Evolutionary conservation across 805 yeast genomes (phyloP).

Genomic region (Candida peoriensis): DNA sequence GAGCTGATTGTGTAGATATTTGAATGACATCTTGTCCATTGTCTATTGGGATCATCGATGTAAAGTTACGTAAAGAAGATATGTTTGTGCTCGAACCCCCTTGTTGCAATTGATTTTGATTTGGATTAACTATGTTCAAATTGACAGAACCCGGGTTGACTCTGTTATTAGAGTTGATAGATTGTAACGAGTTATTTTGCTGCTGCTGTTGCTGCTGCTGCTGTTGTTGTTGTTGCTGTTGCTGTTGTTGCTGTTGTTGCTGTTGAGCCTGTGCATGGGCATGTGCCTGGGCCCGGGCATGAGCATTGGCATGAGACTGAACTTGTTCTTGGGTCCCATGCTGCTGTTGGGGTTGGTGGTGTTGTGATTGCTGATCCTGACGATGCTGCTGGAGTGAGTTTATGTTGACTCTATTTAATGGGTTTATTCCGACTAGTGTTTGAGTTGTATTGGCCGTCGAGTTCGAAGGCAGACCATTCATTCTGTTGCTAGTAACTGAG

Average conservation of each 20-base stretch:
- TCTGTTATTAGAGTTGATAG: conserved; percentile 12
- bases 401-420: conserved; percentile 4
- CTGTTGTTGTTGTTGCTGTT: conserved; percentile 3
- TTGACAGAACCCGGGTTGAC: conserved; percentile 11
- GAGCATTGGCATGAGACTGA: too few species aligned
- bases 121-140: neutral
- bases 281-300: too few species aligned
- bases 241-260: conserved; percentile 6
- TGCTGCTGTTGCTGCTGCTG: conserved; percentile 6
- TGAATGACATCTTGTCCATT: conserved; percentile 4
- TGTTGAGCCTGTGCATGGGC: conserved; percentile 1
- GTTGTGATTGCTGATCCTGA: too few species aligned
- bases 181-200: neutral
- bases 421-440: neutral
- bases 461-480: neutral
- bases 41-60: conserved; percentile 7
- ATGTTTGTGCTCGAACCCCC: neutral
- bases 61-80: conserved; percentile 3
- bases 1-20: neutral
- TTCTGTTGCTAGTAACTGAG: neutral
- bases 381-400: neutral
- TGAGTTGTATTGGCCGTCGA: neutral
- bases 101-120: neutral
- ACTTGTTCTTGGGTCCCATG: too few species aligned
- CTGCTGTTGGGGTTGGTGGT: neutral